These are phyloP conservation scores for Paecilomyces sp. DNA, from an alignment of 2,329 filamentous ascomycete genomes.

Conservation along the genomic window DNA sequence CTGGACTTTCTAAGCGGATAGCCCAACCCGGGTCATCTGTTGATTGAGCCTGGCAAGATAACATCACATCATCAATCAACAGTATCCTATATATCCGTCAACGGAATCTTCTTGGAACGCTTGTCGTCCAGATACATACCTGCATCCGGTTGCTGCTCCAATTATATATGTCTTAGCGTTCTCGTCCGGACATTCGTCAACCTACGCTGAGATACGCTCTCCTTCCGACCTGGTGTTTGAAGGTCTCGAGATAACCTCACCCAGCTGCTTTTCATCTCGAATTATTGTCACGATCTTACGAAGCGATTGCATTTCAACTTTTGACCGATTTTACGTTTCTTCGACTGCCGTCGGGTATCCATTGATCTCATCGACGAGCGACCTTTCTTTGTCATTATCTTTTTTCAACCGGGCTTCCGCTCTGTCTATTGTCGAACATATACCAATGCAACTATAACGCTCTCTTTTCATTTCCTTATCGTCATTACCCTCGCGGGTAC, in stretches of 20 bases:
- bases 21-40: not conserved
- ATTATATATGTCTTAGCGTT: slow-evolving; percentile 1
- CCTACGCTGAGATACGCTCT: slow-evolving; percentile 25
- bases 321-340: slow-evolving; percentile 1
- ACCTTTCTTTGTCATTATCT: slow-evolving; percentile 13
- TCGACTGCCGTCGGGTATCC: slow-evolving; percentile 6
- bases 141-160: not conserved
- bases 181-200: slow-evolving; percentile 14
- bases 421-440: slow-evolving; percentile 16
- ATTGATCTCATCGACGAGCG: slow-evolving; percentile 13
- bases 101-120: not conserved
- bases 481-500: slow-evolving; percentile 21
- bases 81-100: not conserved
- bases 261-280: slow-evolving; percentile 7
- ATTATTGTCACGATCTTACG: slow-evolving; percentile 32
- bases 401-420: slow-evolving; percentile 7
- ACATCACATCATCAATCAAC: not conserved
- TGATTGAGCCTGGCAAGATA: not conserved
- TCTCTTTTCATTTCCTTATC: slow-evolving; percentile 27
- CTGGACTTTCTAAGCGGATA: slow-evolving; percentile 5
- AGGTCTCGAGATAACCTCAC: slow-evolving; percentile 12
- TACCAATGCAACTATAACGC: slow-evolving; percentile 36
- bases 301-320: slow-evolving; percentile 24
- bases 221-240: slow-evolving; percentile 31
- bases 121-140: not conserved